Evolutionary conservation across 768 basidiomycete species (phyloP).

Genomic region (Suillus brevipes): DNA sequence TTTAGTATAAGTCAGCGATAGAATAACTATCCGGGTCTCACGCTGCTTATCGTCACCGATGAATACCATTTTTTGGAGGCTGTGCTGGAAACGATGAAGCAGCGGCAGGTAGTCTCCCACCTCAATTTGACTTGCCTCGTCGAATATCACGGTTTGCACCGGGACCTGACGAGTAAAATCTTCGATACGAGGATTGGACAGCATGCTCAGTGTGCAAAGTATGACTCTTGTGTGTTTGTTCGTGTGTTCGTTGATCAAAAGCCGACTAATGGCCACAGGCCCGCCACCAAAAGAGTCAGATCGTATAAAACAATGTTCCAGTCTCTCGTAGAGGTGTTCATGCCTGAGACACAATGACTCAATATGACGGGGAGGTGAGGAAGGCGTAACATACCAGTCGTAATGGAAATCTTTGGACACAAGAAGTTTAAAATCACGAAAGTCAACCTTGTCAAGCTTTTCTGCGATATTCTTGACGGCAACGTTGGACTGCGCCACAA

Average conservation of each 20-base stretch:
- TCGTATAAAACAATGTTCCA: constrained; percentile 37
- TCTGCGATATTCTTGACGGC: constrained; percentile 56
- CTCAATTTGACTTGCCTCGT: constrained; percentile 51
- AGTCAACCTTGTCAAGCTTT: constrained; percentile 36
- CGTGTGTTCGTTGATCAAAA: constrained; percentile 23
- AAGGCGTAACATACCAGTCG: constrained; percentile 38
- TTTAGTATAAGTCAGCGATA: not conserved
- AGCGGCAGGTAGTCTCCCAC: constrained; percentile 41
- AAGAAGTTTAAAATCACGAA: constrained; percentile 39
- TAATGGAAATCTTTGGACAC: constrained; percentile 48
- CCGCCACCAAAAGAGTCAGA: constrained; percentile 31
- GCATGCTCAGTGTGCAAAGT: constrained; percentile 50
- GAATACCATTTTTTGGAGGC: constrained; percentile 37
- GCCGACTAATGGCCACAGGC: constrained; percentile 17
- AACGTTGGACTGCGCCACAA: constrained; percentile 51
- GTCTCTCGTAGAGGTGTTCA: constrained; percentile 45
- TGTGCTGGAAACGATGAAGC: constrained; percentile 25
- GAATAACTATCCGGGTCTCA: constrained; percentile 12
- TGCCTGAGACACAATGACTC: constrained; percentile 38
- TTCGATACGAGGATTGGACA: constrained; percentile 30
- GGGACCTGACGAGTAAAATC: constrained; percentile 30
- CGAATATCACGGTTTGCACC: constrained; percentile 41
- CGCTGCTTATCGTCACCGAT: constrained; percentile 42
- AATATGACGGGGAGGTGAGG: not conserved
- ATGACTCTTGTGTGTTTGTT: constrained; percentile 30